Conservation (phyloP, 148 eudicot species). For the Cornus controversa region DNA sequence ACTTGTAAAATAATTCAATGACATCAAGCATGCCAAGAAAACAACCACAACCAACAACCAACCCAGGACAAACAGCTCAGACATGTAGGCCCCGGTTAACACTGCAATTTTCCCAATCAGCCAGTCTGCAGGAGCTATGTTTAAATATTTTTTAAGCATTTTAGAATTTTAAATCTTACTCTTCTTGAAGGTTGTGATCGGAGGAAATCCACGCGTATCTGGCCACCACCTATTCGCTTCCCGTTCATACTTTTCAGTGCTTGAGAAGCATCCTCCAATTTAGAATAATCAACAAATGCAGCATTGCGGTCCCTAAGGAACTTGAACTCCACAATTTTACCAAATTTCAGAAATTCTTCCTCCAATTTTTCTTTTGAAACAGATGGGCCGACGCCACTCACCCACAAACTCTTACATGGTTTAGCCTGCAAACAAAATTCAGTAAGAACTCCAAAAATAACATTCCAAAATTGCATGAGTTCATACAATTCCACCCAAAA, state of each 20-base stretch:
- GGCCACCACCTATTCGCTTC: slow-evolving; percentile 56
- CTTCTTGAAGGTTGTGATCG: slow-evolving; percentile 69
- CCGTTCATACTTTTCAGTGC: slow-evolving; percentile 77
- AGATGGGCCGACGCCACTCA: slow-evolving; percentile 73
- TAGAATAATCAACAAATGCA: slow-evolving; percentile 70
- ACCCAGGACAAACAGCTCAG: neutral
- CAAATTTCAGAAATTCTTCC: slow-evolving; percentile 69
- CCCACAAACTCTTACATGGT: slow-evolving; percentile 91
- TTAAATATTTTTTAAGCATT: neutral
- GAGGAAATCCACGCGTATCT: slow-evolving; percentile 82
- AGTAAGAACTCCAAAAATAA: neutral
- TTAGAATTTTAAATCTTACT: neutral
- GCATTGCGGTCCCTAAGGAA: slow-evolving; percentile 75
- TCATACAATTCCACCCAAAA: neutral
- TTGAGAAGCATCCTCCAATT: slow-evolving; percentile 77
- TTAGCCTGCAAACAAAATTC: slow-evolving; percentile 52
- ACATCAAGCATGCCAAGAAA: neutral
- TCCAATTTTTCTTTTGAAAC: slow-evolving; percentile 71
- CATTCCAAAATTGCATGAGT: neutral
- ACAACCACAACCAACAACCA: neutral
- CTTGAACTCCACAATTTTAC: slow-evolving; percentile 77
- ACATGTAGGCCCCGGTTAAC: neutral
- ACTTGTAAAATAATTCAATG: neutral
- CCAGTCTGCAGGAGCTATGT: neutral
- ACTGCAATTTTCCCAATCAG: slow-evolving; percentile 2